Evolutionary conservation across 306 rosid genomes (phyloP).

Genomic region (Sicyos edulis): DNA sequence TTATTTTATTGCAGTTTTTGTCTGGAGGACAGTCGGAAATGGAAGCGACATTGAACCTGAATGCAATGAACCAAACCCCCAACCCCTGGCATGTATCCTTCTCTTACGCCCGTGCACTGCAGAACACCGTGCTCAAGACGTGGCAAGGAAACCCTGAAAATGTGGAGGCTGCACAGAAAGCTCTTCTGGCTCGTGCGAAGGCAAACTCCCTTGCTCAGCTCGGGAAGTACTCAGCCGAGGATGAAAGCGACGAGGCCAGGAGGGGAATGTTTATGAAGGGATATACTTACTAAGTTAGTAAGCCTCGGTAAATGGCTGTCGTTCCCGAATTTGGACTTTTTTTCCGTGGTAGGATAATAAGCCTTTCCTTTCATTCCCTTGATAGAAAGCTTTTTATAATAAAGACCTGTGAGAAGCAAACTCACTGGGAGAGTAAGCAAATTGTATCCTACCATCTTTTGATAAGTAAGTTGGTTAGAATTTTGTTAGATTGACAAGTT

Average conservation of each 20-base stretch:
- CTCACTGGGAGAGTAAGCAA: constrained; percentile 14
- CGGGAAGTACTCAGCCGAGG: constrained; percentile 80
- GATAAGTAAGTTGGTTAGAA: background rate
- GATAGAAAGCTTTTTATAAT: constrained; percentile 12
- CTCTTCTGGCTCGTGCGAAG: constrained; percentile 87
- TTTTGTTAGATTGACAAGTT: constrained; percentile 9
- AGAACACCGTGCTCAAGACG: constrained; percentile 82
- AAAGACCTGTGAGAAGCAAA: constrained; percentile 21
- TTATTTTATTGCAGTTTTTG: constrained; percentile 50
- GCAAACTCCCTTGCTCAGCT: constrained; percentile 97
- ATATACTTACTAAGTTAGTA: constrained; percentile 52
- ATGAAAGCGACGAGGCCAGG: constrained; percentile 81
- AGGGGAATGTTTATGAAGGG: constrained; percentile 92
- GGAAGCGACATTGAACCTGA: constrained; percentile 82
- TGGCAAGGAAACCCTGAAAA: constrained; percentile 93
- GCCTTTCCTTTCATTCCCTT: background rate
- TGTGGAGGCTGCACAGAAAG: constrained; percentile 62
- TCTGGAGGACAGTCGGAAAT: constrained; percentile 98
- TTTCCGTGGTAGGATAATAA: background rate
- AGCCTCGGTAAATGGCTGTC: background rate
- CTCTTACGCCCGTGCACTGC: constrained; percentile 96
- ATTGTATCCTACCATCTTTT: constrained; percentile 13
- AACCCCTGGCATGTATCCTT: constrained; percentile 99
- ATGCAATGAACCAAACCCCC: constrained; percentile 97
- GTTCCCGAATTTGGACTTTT: too few species aligned